Evolutionary conservation across 495 filamentous ascomycete species (phyloP), one percentile per base, ranked within the genome.

Genomic region (Penicillium riverlandense): DNA sequence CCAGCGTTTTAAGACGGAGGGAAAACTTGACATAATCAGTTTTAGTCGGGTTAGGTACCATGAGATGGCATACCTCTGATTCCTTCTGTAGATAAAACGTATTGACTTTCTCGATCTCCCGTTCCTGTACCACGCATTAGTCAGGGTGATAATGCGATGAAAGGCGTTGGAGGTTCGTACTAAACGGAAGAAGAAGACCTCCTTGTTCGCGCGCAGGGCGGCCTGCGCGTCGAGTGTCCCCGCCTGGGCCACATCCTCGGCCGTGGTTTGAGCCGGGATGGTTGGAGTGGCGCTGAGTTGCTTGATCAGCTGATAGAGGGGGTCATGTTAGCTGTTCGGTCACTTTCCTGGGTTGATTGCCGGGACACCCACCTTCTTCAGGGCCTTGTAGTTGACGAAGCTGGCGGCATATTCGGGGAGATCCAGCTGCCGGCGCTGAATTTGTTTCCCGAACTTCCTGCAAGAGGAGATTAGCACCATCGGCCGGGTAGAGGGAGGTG

Each of bases 371-470:
- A 96, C 92, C 85, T 97, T 96, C 67, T 98, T 98, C 50, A 98
- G 74, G 43, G 88, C 91, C 71, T 98, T 98, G 72, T 98, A 98
- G 69, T 98, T 96, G 40, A 97, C 90, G 62, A 98, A 97, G 68
- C 88, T 95, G 40, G 91, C 88, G 38, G 91, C 92, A 84, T 98
- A 98, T 76, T 98, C 92, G 31, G 92, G 92, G 30, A 98, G 87
- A 66, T 98, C 92, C 55, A 98, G 88, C 74, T 97, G 91, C 63
- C 90, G 83, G 76, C 92, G 95, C 72, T 96, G 94, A 51, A 97
- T 92, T 56, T 96, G 85, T 76, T 98, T 98, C 63, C 92, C 92
- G 73, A 97, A 98, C 80, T 98, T 97, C 92, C 92, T 98, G 47
- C 53, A 44, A 29, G 30, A 14, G 8, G 22, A 47, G 32, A 48